Conservation (phyloP, 2,329 filamentous ascomycete species). For the Diplodia seriata region DNA sequence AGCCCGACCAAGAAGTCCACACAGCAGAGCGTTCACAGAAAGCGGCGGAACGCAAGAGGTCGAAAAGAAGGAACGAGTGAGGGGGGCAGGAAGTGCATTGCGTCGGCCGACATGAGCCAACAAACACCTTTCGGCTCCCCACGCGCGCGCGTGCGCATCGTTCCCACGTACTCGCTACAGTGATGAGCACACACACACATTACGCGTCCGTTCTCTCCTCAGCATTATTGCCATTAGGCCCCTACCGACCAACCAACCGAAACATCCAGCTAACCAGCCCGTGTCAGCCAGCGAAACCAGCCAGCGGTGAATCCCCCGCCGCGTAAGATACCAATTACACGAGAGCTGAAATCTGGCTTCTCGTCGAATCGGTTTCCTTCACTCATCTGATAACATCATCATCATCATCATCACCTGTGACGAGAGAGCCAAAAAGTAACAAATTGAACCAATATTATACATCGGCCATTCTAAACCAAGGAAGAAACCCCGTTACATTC, state of each 20-base stretch:
- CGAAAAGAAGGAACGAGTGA: too few relatives aligned
- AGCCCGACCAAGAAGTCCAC: too few relatives aligned
- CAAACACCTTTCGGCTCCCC: background rate
- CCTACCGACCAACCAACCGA: too few relatives aligned
- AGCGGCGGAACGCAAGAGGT: too few relatives aligned
- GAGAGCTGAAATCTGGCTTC: background rate
- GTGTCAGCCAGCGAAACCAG: background rate
- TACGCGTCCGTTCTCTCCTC: background rate
- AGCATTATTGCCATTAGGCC: background rate
- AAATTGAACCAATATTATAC: background rate
- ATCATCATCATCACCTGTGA: background rate
- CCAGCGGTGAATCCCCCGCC: background rate
- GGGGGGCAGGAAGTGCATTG: background rate
- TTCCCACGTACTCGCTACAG: background rate
- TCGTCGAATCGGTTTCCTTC: background rate
- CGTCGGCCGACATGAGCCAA: background rate
- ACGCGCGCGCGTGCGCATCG: background rate
- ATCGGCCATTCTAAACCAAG: background rate
- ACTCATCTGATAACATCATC: background rate
- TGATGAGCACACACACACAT: too few relatives aligned
- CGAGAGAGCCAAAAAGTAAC: background rate
- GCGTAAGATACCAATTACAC: background rate
- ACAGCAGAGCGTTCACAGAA: too few relatives aligned
- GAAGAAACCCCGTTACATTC: background rate
- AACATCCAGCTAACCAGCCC: too few relatives aligned